Base-by-base conservation (phyloP, 805 yeast genomes). In the Spathaspora hagerdaliae region DNA sequence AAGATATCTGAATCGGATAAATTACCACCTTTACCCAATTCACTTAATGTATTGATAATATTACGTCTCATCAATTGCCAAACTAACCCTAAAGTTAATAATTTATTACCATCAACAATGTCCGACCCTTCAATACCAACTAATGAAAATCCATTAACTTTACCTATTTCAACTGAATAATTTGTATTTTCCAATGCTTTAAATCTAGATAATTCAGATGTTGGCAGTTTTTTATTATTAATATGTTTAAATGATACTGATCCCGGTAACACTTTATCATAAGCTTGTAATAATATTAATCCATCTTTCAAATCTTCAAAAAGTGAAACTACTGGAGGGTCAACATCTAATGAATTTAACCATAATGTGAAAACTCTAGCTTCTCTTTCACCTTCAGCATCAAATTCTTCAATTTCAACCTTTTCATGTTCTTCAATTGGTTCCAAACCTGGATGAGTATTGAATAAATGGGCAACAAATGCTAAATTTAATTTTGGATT, bases 21-120 rank as follows among this genome's bases (percentile, higher is more conserved):
- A 29, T 52, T 47, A 36, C 51, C 52, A 51, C 95, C 95, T 46
- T 81, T 79, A 47, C 82, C 72, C 52, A 94, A 73, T 36, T 81
- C 76, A 42, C 85, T 77, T 60, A 94, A 77, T 2, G 99, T 94
- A 54, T 83, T 79, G 50, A 83, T 84, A 57, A 94, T 95, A 68
- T 94, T 94, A 65, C 96, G 81, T 65, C 99, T 83, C 99, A 94
- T 94, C 60, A 94, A 78, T 75, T 94, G 99, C 99, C 99, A 94
- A 34, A 92, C 97, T 45, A 94, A 77, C 11, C 94, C 99, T 55
- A 94, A 77, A 0, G 96, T 89, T 56, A 94, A 77, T 42, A 92
- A 76, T 61, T 86, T 87, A 62, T 84, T 85, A 53, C 97, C 98
- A 65, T 94, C 99, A 35, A 87, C 84, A 54, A 94, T 92, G 69